These are phyloP conservation scores for Priceomyces fermenticarens DNA, from an alignment of 805 yeast genomes.

Conservation along the genomic window DNA sequence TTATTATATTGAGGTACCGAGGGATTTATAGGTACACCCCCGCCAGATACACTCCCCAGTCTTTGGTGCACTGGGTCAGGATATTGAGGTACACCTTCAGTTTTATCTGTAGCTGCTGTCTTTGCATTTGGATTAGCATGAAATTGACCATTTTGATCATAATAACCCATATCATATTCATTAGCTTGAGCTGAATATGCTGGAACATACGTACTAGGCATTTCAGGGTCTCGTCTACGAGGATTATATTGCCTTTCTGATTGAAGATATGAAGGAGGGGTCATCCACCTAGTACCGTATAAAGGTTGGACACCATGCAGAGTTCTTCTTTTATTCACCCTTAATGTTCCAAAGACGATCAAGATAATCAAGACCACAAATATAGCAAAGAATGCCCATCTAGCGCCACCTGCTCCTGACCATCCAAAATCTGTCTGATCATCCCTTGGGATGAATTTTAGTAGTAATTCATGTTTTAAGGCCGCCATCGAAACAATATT, in stretches of 20 bases:
- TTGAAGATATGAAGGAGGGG: slow-evolving; percentile 76
- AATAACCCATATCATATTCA: slow-evolving; percentile 75
- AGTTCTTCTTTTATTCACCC: slow-evolving; percentile 53
- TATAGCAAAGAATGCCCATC: slow-evolving; percentile 67
- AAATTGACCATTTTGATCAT: slow-evolving; percentile 57
- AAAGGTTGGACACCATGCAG: slow-evolving; percentile 55
- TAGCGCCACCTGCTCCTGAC: slow-evolving; percentile 35
- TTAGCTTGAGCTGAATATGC: slow-evolving; percentile 64
- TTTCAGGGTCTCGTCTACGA: slow-evolving; percentile 36
- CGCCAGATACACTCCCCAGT: slow-evolving; percentile 9
- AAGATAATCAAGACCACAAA: slow-evolving; percentile 48
- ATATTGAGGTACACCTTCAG: slow-evolving; percentile 10
- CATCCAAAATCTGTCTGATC: slow-evolving; percentile 10
- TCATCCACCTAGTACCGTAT: slow-evolving; percentile 79
- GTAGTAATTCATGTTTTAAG: neutral
- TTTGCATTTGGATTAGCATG: slow-evolving; percentile 34
- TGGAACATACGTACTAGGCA: slow-evolving; percentile 53
- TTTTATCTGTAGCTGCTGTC: slow-evolving; percentile 5
- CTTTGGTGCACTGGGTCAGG: slow-evolving; percentile 24
- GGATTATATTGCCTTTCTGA: slow-evolving; percentile 57
- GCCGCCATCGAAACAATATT: neutral
- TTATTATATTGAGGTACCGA: slow-evolving; percentile 1
- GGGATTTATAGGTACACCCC: slow-evolving; percentile 14
- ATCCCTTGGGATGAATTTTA: slow-evolving; percentile 10
- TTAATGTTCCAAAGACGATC: slow-evolving; percentile 48